phyloP scores from a whole-genome alignment of 2,329 filamentous ascomycete species.

The Shiraia sp. region DNA sequence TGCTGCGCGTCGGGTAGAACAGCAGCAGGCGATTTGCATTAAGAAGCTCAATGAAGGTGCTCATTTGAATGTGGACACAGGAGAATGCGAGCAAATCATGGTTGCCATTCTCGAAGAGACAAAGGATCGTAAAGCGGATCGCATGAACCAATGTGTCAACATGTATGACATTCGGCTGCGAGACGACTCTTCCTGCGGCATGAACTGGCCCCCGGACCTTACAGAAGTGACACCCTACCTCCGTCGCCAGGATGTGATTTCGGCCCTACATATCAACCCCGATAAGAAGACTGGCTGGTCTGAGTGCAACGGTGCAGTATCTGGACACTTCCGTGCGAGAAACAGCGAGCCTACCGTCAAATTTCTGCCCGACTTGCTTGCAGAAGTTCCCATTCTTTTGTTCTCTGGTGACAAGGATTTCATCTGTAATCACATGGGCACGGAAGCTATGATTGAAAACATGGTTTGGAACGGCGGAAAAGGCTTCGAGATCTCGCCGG shows the following conservation, averaged over 20 bases:
- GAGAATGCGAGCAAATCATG: conserved; percentile 76
- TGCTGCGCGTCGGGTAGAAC: conserved; percentile 67
- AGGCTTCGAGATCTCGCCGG: conserved; percentile 85
- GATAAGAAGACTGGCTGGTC: conserved; percentile 87
- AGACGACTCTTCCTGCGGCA: conserved; percentile 84
- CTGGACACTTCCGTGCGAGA: conserved; percentile 67
- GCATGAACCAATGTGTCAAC: conserved; percentile 72
- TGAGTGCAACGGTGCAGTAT: conserved; percentile 84
- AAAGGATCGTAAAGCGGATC: conserved; percentile 56
- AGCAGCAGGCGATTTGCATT: conserved; percentile 70
- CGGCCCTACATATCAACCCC: conserved; percentile 79
- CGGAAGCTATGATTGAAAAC: conserved; percentile 85
- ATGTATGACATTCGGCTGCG: conserved; percentile 95
- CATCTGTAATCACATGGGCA: conserved; percentile 96
- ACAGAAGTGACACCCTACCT: conserved; percentile 78
- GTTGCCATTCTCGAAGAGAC: conserved; percentile 71
- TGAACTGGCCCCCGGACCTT: conserved; percentile 97
- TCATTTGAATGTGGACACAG: conserved; percentile 67
- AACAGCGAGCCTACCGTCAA: conserved; percentile 74
- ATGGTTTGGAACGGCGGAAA: conserved; percentile 90
- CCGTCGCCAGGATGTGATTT: conserved; percentile 74
- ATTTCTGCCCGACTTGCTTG: conserved; percentile 76
- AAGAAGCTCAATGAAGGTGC: conserved; percentile 62
- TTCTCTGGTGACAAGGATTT: conserved; percentile 94
- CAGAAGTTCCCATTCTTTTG: conserved; percentile 76